Evolutionary conservation across 352 stramenopile species (phyloP), one percentile per base, ranked within the genome.

Genomic region (Lagenidium giganteum): DNA sequence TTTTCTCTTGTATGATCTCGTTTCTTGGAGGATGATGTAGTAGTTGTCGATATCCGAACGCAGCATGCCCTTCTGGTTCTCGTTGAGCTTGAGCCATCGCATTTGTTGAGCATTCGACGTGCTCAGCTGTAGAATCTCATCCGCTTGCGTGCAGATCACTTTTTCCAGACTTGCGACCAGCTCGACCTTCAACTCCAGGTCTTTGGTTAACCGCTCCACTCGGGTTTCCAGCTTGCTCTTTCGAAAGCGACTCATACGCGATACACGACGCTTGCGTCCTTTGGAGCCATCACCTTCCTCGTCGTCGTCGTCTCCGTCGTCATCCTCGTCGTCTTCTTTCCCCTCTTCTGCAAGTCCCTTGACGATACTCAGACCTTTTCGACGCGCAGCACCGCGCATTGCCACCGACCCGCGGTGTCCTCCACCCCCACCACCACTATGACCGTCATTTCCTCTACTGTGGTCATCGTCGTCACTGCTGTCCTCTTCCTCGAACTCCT

Each of bases 191-290:
- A 65, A 57, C 8, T 48, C 64, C 1, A 74, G 25, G 3, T 87
- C 73, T 13, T 62, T 61, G 45, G 83, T 59, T 9, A 85, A 54
- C 50, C 85, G 82, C 28, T 61, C 75, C 16, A 85, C 66, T 7
- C 77, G 54, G 3, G 64, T 64, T 27, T 86, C 76, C 18, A 88
- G 57, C 28, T 88, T 86, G 30, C 58, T 88, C 29, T 80, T 80
- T 11, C 72, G 58, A 22, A 80, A 86, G 5, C 67, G 65, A 31
- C 73, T 87, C 74, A 85, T 85, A 1, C 67, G 65, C 7, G 74
- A 54, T 13, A 75, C 31, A 4, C 30, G 49, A 8, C 23, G 23
- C n/a, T 39, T 47, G n/a, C n/a, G n/a, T n/a, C n/a, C n/a, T n/a
- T n/a, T n/a, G n/a, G n/a, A n/a, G 0, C 18, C 16, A 5, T 57